Percentiles rank a stretch among this genome's conserved stretches.
phyloP scores from a whole-genome alignment of 139 green algal genomes.

The Deuterostichococcus epilithicus region DNA sequence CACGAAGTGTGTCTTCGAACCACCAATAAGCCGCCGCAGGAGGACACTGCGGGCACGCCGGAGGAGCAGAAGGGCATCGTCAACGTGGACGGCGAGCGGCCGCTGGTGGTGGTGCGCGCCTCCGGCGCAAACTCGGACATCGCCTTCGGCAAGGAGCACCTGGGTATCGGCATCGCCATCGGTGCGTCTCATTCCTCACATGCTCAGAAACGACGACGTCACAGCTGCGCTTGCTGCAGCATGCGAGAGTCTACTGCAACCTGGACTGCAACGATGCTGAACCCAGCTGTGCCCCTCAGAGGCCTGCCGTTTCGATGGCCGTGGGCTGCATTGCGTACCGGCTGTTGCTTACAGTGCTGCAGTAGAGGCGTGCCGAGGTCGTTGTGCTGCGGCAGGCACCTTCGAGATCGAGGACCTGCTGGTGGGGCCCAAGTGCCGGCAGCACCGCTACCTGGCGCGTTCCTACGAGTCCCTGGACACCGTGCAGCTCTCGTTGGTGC shows the following conservation, averaged over 20 bases:
- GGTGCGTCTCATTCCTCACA: not conserved
- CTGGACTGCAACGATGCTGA: no score
- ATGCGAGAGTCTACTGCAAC: no score
- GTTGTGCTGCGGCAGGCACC: conserved; percentile 30
- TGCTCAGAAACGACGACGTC: no score
- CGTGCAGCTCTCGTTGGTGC: not conserved
- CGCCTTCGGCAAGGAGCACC: conserved; percentile 15
- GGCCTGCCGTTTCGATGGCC: no score
- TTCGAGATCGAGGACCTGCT: conserved; percentile 75
- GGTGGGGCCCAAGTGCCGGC: conserved; percentile 32
- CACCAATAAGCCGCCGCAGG: no score
- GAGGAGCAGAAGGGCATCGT: conserved; percentile 21
- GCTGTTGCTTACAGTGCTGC: no score
- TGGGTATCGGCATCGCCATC: conserved; percentile 29
- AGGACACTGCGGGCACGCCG: not conserved
- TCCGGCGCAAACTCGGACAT: conserved; percentile 13
- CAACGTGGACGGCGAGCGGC: conserved; percentile 55
- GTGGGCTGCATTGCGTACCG: no score
- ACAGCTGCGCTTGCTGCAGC: no score
- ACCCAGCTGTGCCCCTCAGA: no score
- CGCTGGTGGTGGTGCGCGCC: conserved; percentile 47
- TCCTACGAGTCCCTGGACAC: conserved; percentile 13
- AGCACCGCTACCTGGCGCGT: conserved; percentile 29
- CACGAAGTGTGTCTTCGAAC: no score
- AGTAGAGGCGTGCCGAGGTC: no score